These are phyloP conservation scores for Amaranthus cruentus DNA, from an alignment of 148 eudicot genomes.

Conservation along the genomic window DNA sequence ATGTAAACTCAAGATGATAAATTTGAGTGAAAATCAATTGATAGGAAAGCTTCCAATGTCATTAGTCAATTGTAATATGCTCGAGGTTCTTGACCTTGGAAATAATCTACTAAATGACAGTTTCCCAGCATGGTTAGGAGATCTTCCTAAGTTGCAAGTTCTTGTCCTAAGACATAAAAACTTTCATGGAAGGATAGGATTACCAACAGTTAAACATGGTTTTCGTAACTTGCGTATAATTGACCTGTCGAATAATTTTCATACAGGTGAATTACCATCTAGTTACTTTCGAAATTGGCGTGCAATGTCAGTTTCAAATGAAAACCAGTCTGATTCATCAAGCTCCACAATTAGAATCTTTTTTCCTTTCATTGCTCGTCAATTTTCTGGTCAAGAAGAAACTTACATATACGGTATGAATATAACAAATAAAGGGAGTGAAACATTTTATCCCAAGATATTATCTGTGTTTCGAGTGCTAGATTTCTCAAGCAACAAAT, in stretches of 20 bases:
- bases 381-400: neutral
- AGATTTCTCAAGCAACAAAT: slow-evolving; percentile 36
- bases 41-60: slow-evolving; percentile 21
- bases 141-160: slow-evolving; percentile 30
- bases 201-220: neutral
- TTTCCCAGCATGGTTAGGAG: slow-evolving; percentile 44
- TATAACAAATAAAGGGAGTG: slow-evolving; percentile 30
- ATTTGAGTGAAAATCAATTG: slow-evolving; percentile 19
- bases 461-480: slow-evolving; percentile 15
- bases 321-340: neutral
- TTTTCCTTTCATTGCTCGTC: neutral
- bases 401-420: slow-evolving; percentile 19
- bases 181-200: slow-evolving; percentile 27
- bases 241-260: slow-evolving; percentile 36
- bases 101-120: slow-evolving; percentile 31
- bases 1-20: slow-evolving; percentile 18
- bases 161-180: slow-evolving; percentile 29
- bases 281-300: slow-evolving; percentile 17
- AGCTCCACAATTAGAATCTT: neutral
- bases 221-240: slow-evolving; percentile 33
- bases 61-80: slow-evolving; percentile 14
- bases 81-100: slow-evolving; percentile 33
- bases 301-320: slow-evolving; percentile 21
- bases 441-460: slow-evolving; percentile 5
- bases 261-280: slow-evolving; percentile 31